phyloP scores from a whole-genome alignment of 2,329 filamentous ascomycete genomes.

The Fusarium paranaense region DNA sequence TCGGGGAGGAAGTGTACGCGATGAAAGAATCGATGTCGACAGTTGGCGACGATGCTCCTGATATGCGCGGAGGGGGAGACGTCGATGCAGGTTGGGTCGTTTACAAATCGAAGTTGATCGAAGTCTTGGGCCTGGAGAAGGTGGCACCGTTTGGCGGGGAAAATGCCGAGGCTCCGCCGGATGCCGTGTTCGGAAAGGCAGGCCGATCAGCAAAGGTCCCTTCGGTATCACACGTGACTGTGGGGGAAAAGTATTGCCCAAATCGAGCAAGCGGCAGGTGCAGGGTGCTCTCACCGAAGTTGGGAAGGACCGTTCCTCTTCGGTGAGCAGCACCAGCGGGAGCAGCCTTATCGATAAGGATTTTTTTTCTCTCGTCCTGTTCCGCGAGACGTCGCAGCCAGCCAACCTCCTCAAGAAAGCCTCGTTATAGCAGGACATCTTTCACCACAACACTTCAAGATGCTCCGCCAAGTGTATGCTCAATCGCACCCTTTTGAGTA shows the following conservation, averaged over 20 bases:
- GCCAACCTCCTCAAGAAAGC: conserved; percentile 17
- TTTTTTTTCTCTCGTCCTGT: conserved; percentile 42
- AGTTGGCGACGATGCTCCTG: background rate
- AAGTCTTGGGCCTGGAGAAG: conserved; percentile 22
- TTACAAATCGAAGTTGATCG: conserved; percentile 31
- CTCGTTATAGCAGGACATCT: conserved; percentile 20
- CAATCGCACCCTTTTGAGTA: background rate
- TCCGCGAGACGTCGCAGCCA: conserved; percentile 14
- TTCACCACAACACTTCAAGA: conserved; percentile 43
- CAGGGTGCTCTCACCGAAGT: conserved; percentile 12
- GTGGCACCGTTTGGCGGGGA: conserved; percentile 39
- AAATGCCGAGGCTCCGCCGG: conserved; percentile 46
- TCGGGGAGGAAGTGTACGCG: background rate
- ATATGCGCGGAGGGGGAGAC: background rate
- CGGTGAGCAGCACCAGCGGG: conserved; percentile 9
- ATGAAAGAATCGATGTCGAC: background rate
- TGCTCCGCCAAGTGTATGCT: conserved; percentile 63
- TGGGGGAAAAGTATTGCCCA: conserved; percentile 34
- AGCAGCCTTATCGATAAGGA: conserved; percentile 49
- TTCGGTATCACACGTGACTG: conserved; percentile 50
- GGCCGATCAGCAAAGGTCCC: conserved; percentile 15
- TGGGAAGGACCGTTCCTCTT: background rate
- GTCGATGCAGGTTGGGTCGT: conserved; percentile 8
- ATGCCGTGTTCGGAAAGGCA: conserved; percentile 23
- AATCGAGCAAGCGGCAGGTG: background rate